Base-by-base conservation (phyloP, 1,139 yeast genomes). In the Yamadazyma trypodendri region DNA sequence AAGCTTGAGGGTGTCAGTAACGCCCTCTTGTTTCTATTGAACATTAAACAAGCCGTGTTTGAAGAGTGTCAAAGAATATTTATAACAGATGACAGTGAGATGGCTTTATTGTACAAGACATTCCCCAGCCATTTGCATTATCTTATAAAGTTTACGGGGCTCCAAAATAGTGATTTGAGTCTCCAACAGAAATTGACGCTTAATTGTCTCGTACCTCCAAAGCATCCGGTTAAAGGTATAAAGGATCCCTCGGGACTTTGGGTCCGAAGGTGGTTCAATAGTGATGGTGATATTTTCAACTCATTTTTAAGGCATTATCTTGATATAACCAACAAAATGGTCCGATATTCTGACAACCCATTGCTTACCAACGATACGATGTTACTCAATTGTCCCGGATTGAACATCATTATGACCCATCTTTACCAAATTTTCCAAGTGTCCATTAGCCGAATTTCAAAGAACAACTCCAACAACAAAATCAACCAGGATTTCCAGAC, bases 291-390 rank as follows among this genome's bases (percentile, higher is more conserved):
- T 58, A 70, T 86, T 2, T 85, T 87, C 57, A 75, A 77, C 45
- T 81, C 94, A 1, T 87, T 87, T 51, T 63, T 85, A 40, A 80
- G 87, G 52, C 95, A 87, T 56, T 84, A 83, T 52, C 45, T 60
- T 22, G 42, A 36, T n/a, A 51, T 62, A 4, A 21, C 49, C 14
- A 49, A 53, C 34, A 35, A 34, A 6, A 32, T 38, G n/a, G 40
- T 51, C 2, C n/a, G 20, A n/a, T 11, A 10, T 2, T 16, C 21
- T 6, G 34, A 43, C 10, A 12, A 27, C 11, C 29, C 21, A 24
- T 25, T 21, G 14, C n/a, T 9, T 15, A 5, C 29, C 7, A 35
- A 20, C 23, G 43, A 39, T 20, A 9, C 16, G 5, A 8, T 35
- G 24, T 35, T 61, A 4, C 35, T 51, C 5, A 40, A 51, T 27